Evolutionary conservation across 2,329 filamentous ascomycete species (phyloP).

Genomic region (Neopestalotiopsis rosae): DNA sequence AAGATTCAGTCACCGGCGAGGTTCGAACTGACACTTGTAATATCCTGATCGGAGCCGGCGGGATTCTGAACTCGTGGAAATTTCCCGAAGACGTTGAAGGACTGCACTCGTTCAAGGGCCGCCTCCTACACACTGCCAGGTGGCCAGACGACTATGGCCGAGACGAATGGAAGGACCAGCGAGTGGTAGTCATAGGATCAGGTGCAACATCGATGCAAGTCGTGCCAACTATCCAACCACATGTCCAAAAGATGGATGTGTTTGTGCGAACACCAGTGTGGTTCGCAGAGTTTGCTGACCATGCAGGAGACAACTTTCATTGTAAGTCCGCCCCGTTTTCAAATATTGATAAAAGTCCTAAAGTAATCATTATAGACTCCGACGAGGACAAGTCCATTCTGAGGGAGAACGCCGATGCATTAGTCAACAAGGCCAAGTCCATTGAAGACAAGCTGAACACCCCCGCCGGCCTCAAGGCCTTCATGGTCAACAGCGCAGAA

Average conservation of each 20-base stretch:
- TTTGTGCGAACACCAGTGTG: background rate
- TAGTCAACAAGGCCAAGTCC: background rate
- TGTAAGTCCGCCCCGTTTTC: background rate
- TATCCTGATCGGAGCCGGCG: slow-evolving; percentile 4
- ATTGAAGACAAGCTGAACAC: background rate
- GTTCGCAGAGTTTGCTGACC: background rate
- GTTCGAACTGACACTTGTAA: background rate
- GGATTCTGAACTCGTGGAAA: slow-evolving; percentile 15
- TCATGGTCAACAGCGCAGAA: slow-evolving; percentile 6
- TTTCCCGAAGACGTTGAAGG: slow-evolving; percentile 22
- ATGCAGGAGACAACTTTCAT: background rate
- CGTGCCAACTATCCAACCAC: slow-evolving; percentile 5
- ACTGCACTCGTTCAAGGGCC: slow-evolving; percentile 22
- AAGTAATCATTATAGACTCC: background rate
- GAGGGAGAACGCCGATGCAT: background rate
- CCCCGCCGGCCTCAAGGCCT: background rate
- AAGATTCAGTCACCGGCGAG: background rate
- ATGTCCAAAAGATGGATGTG: background rate
- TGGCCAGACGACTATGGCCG: slow-evolving; percentile 3
- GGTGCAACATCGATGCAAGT: slow-evolving; percentile 7
- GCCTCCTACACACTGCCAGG: background rate
- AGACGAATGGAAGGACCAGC: background rate
- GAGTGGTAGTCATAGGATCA: background rate
- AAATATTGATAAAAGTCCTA: background rate
- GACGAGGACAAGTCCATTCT: background rate